A percentile compares a stretch with the other conserved stretches of the same genome.
Evolutionary conservation across 257 asterid species (phyloP).

Genomic region (Jacaranda copaia): DNA sequence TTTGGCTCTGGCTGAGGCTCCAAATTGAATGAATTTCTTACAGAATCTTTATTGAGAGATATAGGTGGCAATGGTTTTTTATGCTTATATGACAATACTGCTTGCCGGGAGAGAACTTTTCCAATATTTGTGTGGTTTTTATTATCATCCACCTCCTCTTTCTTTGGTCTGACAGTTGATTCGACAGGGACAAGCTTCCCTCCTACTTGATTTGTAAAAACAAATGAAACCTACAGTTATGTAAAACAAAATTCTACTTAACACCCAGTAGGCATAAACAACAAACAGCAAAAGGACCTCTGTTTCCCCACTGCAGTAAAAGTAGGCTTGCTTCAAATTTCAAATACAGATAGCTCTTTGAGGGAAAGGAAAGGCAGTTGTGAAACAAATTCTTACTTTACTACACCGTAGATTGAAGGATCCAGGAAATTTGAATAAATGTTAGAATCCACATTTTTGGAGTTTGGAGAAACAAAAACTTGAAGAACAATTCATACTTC

Average conservation of each 20-base stretch:
- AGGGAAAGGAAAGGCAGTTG: background rate
- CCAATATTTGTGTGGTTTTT: conserved; percentile 45
- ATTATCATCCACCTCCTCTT: conserved; percentile 41
- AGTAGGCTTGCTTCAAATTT: conserved; percentile 21
- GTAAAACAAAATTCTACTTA: conserved; percentile 21
- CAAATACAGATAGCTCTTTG: background rate
- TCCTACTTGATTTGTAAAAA: conserved; percentile 85
- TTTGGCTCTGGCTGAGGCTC: conserved; percentile 57
- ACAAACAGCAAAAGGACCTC: background rate
- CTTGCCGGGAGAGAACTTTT: conserved; percentile 44
- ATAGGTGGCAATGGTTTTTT: conserved; percentile 44
- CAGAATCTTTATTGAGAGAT: conserved; percentile 45
- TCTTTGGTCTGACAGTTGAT: conserved; percentile 52
- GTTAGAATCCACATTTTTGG: too few species aligned
- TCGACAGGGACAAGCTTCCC: conserved; percentile 95
- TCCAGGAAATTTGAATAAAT: too few species aligned
- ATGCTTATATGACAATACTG: conserved; percentile 41
- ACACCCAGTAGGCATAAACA: conserved; percentile 22
- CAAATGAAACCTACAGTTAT: conserved; percentile 83
- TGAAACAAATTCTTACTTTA: too few species aligned
- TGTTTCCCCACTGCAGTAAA: background rate
- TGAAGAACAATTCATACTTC: too few species aligned
- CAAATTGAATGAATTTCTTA: conserved; percentile 39
- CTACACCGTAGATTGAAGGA: too few species aligned
- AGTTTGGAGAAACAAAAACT: too few species aligned